A percentile compares a stretch with the other conserved stretches of the same genome.
Evolutionary conservation across 1,284 basidiomycete genomes (phyloP).

Genomic region (Neolentinus lepideus): DNA sequence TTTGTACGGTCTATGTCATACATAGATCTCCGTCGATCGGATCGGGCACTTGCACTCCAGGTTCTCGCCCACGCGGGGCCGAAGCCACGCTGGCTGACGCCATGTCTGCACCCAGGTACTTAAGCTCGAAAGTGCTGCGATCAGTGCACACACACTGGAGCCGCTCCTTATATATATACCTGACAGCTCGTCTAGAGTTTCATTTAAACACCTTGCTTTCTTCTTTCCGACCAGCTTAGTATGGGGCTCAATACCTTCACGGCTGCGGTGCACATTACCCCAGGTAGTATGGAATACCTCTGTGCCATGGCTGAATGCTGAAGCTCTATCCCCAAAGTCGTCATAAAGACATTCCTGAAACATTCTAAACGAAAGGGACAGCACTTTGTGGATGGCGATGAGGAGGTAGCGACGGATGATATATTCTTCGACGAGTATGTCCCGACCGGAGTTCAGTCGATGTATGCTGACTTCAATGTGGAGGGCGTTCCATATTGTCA

Average conservation of each 20-base stretch:
- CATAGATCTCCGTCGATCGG: not conserved
- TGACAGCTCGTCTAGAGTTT: not conserved
- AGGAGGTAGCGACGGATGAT: constrained; percentile 44
- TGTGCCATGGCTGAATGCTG: not conserved
- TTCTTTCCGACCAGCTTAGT: not conserved
- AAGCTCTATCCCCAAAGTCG: constrained; percentile 17
- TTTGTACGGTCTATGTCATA: too few species aligned
- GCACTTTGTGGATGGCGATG: constrained; percentile 28
- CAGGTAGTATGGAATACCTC: constrained; percentile 25
- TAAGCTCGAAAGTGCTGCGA: not conserved
- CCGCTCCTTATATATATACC: not conserved
- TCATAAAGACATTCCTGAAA: constrained; percentile 53
- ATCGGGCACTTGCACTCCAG: not conserved
- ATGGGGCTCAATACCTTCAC: constrained; percentile 30
- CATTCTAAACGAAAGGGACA: constrained; percentile 45
- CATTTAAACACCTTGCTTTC: not conserved
- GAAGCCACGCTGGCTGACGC: not conserved
- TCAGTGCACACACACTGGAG: not conserved
- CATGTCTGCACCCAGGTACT: not conserved
- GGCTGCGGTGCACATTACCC: constrained; percentile 46
- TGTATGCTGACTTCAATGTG: not conserved
- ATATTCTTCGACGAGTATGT: constrained; percentile 57
- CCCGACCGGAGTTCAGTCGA: not conserved
- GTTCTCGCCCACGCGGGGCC: not conserved
- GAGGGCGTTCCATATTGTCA: constrained; percentile 62